Evolutionary conservation across 2,329 filamentous ascomycete species (phyloP), one percentile per base, ranked within the genome.

Genomic region (Scleromitrula shiraiana): DNA sequence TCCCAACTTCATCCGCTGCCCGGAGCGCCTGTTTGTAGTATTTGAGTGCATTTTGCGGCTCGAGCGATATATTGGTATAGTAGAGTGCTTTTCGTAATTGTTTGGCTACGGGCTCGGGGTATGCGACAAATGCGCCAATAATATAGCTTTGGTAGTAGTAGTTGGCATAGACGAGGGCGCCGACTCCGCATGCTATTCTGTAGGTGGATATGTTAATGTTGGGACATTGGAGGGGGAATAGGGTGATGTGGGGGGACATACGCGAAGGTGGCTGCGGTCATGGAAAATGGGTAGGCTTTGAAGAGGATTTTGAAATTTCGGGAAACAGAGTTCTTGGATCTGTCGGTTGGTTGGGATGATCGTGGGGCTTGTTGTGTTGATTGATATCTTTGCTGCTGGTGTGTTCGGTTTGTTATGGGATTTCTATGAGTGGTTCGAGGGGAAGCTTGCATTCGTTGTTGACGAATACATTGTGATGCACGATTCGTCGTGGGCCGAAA

Each of bases 71-170:
- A 60, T 93, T 90, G 56, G 83, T 87, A 67, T 88, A 95, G 69
- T 91, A 96, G 22, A 97, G 70, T 0, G 89, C 93, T 56, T 82
- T 79, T 26, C 93, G 86, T 39, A 98, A 74, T 52, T 86, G 81
- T 59, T 85, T 82, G 8, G 85, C 85, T 27, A 91, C 80, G 1
- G 80, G 74, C 35, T 85, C 78, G 2, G 87, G 87, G 62, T 72
- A 80, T 46, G 75, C 73, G 63, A 75, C 71, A 58, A 74, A 76
- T 10, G 71, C 59, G 14, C 61, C 60, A 23, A 64, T 55, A 23
- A 65, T 61, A 40, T 65, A 65, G 42, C 44, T 58, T 7, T 62
- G 44, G 41, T 65, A 65, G 42, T 56, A 51, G 43, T 59, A 60
- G 49, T 64, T 63, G 10, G 50, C 45, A 37, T 62, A 65, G 39